Percentiles rank a stretch among this genome's conserved stretches.
phyloP scores from a whole-genome alignment of 192 early-diverging fungal species.

The Phycomyces nitens region DNA sequence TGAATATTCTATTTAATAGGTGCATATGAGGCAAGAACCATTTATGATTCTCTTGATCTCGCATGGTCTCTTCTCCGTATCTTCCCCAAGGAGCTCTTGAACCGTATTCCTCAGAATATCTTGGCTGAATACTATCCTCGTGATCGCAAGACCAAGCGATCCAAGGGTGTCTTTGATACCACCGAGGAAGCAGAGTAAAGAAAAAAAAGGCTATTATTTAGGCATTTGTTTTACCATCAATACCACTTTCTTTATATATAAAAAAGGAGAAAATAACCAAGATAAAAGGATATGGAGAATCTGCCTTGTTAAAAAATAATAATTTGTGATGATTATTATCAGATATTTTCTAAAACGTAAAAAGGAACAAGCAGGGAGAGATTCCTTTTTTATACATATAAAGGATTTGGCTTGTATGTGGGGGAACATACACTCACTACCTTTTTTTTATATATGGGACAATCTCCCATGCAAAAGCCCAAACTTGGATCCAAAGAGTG shows the following conservation, averaged over 20 bases:
- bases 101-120: conserved; percentile 96
- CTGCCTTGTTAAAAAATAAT: not conserved
- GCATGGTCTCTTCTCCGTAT: conserved; percentile 99
- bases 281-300: not conserved
- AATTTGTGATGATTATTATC: not conserved
- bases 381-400: no score
- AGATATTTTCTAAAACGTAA: no score
- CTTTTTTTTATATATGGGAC: no score
- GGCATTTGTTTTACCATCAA: not conserved
- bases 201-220: not conserved
- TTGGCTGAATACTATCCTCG: conserved; percentile 93
- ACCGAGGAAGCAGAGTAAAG: conserved; percentile 27
- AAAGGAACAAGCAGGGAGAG: no score
- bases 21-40: conserved; percentile 92
- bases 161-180: conserved; percentile 43
- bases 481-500: no score
- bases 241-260: not conserved
- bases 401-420: no score
- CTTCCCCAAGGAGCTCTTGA: conserved; percentile 99
- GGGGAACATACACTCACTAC: no score
- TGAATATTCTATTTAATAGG: conserved; percentile 27
- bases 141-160: conserved; percentile 55
- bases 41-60: conserved; percentile 93
- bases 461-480: no score
- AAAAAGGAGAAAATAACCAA: no score